Evolutionary conservation across 1,139 yeast genomes (phyloP), one percentile per base, ranked within the genome.

Genomic region (Geotrichum phurueaensis): DNA sequence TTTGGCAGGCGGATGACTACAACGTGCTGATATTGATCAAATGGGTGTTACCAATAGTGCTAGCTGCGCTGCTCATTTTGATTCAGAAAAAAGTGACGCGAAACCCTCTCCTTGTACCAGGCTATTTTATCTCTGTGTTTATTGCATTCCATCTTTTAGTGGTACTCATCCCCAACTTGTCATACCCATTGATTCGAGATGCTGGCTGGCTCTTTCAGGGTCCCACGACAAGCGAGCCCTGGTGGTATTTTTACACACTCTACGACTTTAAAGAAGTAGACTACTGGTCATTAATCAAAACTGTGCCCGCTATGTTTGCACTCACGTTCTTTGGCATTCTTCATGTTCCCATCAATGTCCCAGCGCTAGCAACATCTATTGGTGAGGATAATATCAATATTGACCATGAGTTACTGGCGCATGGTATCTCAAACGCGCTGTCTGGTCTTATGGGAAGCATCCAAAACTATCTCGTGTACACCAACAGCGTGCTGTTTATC

Each of bases 331-430:
- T 94, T 70, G 99, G 99, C 4, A 87, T 94, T 53, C 76, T 94
- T 59, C 99, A 94, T 71, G 99, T 94, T 12, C 99, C 99, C 4
- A 94, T 94, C 65, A 94, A 94, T 71, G 97, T 94, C 7, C 99
- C 99, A 1, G 98, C 99, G 0, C 78, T 94, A 61, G 97, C 98
- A 0, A 95, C 94, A 18, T 87, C 96, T 1, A 82, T 89, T 3
- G 89, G 91, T 2, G 87, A 88, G 81, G 87, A 86, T 64, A 75
- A 79, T 58, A 83, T 88, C 65, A 96, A 92, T 70, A 96, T 94
- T 36, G 96, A 94, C 73, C 81, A 94, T 62, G 99, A 94, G 74
- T 80, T 94, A 63, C 87, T 92, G 51, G 97, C 98, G 0, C 99
- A 94, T 73, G 99, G 99, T 2, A 81, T 87, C 64, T 89, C 97